phyloP scores from a whole-genome alignment of 225 moss, liverwort and hornwort genomes.

The Ulota crispa region DNA sequence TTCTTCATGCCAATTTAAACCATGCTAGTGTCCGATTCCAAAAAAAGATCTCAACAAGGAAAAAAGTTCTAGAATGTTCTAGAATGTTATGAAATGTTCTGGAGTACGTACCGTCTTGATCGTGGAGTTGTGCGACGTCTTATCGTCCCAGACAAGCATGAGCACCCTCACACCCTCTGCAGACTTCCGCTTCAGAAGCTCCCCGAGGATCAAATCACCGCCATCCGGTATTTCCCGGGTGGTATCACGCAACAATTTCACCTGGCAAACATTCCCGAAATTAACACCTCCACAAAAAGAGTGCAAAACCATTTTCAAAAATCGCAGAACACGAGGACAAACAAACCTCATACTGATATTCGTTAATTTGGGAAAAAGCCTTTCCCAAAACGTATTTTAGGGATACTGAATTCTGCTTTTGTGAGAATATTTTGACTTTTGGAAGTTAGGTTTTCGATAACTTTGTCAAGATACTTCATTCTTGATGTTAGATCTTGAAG shows the following conservation, averaged over 20 bases:
- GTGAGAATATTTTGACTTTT: too few species aligned
- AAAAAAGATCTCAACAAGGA: too few species aligned
- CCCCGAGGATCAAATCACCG: conserved; percentile 65
- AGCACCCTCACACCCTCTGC: conserved; percentile 90
- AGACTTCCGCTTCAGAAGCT: conserved; percentile 79
- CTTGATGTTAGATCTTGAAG: too few species aligned
- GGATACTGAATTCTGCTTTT: too few species aligned
- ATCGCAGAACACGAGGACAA: background rate
- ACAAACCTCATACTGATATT: too few species aligned
- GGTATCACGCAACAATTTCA: conserved; percentile 65
- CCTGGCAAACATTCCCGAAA: conserved; percentile 10
- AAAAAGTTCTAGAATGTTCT: too few species aligned
- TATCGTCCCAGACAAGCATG: conserved; percentile 90
- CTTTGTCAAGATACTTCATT: too few species aligned
- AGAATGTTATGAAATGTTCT: background rate
- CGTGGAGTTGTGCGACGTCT: conserved; percentile 75
- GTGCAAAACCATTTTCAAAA: background rate
- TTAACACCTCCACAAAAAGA: background rate
- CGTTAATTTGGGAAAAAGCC: too few species aligned
- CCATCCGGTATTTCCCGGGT: conserved; percentile 59
- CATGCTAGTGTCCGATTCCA: too few species aligned
- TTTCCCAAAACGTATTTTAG: too few species aligned
- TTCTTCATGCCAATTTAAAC: background rate
- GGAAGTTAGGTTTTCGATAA: too few species aligned
- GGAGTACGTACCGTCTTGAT: conserved; percentile 52